Evolutionary conservation across 768 basidiomycete species (phyloP).

Genomic region (Mycena epipterygia): DNA sequence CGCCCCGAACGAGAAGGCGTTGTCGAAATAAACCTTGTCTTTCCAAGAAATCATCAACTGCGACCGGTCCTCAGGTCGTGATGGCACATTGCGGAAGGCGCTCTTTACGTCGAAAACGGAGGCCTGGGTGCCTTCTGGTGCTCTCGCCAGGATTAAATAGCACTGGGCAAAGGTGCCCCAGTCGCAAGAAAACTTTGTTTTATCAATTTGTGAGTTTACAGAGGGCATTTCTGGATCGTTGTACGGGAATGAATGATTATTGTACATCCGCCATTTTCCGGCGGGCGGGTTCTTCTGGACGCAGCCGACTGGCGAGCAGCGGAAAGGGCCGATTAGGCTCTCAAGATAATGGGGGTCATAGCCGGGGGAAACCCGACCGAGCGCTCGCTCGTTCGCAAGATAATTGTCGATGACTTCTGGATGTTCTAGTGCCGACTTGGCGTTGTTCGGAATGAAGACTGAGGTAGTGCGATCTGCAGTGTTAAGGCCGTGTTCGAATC

Average conservation of each 20-base stretch:
- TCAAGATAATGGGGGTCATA: slow-evolving; percentile 10
- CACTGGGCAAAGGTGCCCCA: too few relatives aligned
- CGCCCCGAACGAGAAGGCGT: slow-evolving; percentile 31
- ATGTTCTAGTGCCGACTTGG: not conserved
- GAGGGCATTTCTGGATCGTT: slow-evolving; percentile 7
- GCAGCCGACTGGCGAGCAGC: slow-evolving; percentile 23
- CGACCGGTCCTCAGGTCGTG: slow-evolving; percentile 14
- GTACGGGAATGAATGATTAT: slow-evolving; percentile 36
- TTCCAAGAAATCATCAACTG: slow-evolving; percentile 9
- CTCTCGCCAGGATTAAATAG: not conserved
- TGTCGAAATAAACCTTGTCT: slow-evolving; percentile 28
- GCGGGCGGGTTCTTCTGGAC: not conserved
- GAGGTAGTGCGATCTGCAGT: not conserved
- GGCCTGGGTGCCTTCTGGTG: slow-evolving; percentile 20
- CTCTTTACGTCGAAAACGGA: slow-evolving; percentile 37
- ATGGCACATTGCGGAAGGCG: too few relatives aligned
- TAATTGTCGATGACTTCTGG: not conserved
- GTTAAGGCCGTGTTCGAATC: slow-evolving; percentile 31
- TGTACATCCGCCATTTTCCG: slow-evolving; percentile 19
- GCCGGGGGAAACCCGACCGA: not conserved
- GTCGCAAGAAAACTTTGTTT: too few relatives aligned
- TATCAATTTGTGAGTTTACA: too few relatives aligned
- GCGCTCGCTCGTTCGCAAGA: not conserved
- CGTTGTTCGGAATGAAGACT: slow-evolving; percentile 4
- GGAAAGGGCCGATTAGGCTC: slow-evolving; percentile 29